phyloP scores from a whole-genome alignment of 306 rosid genomes.

The Rosa persica region DNA sequence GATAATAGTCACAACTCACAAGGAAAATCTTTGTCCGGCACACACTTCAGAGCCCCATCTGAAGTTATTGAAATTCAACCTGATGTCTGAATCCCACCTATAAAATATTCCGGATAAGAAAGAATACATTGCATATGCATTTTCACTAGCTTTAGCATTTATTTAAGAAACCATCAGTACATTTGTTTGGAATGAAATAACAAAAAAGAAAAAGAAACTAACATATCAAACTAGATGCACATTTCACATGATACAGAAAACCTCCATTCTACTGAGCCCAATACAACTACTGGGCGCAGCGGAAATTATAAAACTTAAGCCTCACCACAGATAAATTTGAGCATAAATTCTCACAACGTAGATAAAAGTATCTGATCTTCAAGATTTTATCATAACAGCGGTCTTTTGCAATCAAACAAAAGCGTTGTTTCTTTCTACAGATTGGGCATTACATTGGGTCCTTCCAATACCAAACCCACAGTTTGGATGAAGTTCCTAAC shows the following conservation, averaged over 20 bases:
- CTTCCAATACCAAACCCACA: neutral
- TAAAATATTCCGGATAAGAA: neutral
- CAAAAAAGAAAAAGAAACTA: slow-evolving; percentile 2
- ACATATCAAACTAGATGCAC: neutral
- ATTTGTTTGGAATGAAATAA: neutral
- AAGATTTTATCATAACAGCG: neutral
- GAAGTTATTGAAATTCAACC: neutral
- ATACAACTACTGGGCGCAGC: neutral
- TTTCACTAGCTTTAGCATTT: neutral
- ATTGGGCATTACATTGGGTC: neutral
- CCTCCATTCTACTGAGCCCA: neutral
- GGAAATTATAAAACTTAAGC: neutral
- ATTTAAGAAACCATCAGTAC: neutral
- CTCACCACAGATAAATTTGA: neutral
- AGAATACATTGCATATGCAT: neutral
- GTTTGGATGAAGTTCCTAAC: neutral
- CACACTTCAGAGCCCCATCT: neutral
- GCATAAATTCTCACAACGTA: neutral
- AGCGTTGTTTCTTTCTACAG: neutral
- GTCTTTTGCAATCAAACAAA: neutral
- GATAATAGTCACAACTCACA: neutral
- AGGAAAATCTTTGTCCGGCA: neutral
- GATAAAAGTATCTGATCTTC: neutral
- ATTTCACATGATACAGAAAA: too few relatives aligned
- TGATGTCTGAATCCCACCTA: neutral